Evolutionary conservation across 768 basidiomycete species (phyloP).

Genomic region (Asterophora lycoperdoides): DNA sequence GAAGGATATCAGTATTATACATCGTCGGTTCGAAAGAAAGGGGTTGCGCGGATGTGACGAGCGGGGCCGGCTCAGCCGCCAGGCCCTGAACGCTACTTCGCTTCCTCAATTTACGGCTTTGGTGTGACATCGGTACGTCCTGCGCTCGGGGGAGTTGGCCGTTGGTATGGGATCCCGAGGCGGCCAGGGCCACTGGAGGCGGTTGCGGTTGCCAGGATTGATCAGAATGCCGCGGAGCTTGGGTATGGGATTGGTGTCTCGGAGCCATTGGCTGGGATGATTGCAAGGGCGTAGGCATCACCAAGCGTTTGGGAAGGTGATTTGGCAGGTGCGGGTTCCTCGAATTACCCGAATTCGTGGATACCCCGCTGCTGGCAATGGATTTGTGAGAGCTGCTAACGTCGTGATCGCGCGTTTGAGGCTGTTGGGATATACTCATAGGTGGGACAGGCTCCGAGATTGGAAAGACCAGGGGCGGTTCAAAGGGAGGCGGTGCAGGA

Average conservation of each 20-base stretch:
- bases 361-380: constrained; percentile 11
- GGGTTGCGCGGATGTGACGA: constrained; percentile 7
- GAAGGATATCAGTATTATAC: constrained; percentile 16
- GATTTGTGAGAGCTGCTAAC: constrained; percentile 11
- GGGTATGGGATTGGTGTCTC: constrained; percentile 14
- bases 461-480: background rate
- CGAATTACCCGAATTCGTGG: constrained; percentile 14
- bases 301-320: constrained; percentile 58
- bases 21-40: constrained; percentile 13
- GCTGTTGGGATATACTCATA: background rate
- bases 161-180: constrained; percentile 6
- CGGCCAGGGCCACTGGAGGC: constrained; percentile 1
- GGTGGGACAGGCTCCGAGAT: constrained; percentile 1
- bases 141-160: constrained; percentile 13
- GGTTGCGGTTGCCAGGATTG: constrained; percentile 13
- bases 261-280: constrained; percentile 17
- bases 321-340: constrained; percentile 20
- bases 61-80: constrained; percentile 13
- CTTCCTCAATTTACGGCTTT: constrained; percentile 26
- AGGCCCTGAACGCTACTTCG: constrained; percentile 16
- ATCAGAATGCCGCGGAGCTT: constrained; percentile 6
- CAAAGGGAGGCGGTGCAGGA: constrained; percentile 5
- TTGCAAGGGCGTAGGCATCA: constrained; percentile 72
- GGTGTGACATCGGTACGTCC: constrained; percentile 17
- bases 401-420: constrained; percentile 1